Evolutionary conservation across 352 stramenopile species (phyloP).

Genomic region (Phytophthora brassicae): DNA sequence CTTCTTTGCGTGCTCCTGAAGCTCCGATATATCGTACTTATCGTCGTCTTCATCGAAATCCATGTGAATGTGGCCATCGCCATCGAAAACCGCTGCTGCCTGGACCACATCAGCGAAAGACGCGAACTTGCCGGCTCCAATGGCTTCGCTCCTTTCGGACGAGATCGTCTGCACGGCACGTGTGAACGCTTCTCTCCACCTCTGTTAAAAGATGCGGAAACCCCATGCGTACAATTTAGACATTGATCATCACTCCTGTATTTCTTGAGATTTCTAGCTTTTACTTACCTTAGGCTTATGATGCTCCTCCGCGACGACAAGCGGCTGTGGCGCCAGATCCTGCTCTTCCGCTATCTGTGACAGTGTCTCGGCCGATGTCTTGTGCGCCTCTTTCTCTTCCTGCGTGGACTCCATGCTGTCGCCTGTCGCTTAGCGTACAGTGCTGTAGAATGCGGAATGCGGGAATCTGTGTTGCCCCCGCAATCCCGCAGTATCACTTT

Average conservation of each 20-base stretch:
- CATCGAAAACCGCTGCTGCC: slow-evolving; percentile 48
- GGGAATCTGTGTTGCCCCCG: too few species aligned
- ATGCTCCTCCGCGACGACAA: not conserved
- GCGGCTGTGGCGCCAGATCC: not conserved
- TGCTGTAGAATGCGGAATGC: too few species aligned
- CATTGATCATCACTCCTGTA: slow-evolving; percentile 26
- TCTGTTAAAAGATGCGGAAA: slow-evolving; percentile 11
- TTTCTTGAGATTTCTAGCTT: too few species aligned
- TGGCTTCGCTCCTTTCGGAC: slow-evolving; percentile 23
- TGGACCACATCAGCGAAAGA: slow-evolving; percentile 48
- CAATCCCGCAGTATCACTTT: too few species aligned
- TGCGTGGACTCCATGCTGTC: slow-evolving; percentile 11
- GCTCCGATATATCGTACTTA: slow-evolving; percentile 40
- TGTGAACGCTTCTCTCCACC: slow-evolving; percentile 34
- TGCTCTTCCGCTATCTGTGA: not conserved
- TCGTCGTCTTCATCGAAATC: slow-evolving; percentile 51
- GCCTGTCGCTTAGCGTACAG: not conserved
- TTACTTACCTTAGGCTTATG: slow-evolving; percentile 25
- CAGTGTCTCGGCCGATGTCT: not conserved
- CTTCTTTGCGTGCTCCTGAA: slow-evolving; percentile 34
- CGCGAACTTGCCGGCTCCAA: slow-evolving; percentile 8
- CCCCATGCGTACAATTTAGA: slow-evolving; percentile 10
- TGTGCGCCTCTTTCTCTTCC: not conserved
- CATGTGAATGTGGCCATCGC: slow-evolving; percentile 50
- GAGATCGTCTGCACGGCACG: slow-evolving; percentile 25